A percentile compares a stretch with the other conserved stretches of the same genome.
phyloP scores from a whole-genome alignment of 2,329 filamentous ascomycete genomes.

The Aspergillus versicolor region DNA sequence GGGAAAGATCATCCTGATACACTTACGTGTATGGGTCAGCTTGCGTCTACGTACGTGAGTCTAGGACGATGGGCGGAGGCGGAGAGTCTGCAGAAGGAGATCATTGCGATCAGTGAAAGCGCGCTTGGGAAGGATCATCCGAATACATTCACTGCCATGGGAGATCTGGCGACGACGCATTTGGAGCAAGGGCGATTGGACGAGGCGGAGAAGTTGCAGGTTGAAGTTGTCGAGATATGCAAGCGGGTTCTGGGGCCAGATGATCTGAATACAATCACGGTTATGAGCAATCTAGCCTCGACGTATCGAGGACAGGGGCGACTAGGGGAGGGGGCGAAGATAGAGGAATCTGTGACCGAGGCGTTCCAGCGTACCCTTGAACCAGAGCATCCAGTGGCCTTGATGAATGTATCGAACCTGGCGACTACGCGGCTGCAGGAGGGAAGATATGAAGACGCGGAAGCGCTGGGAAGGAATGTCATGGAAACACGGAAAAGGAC shows the following conservation, averaged over 20 bases:
- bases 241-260: background rate
- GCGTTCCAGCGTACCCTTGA: background rate
- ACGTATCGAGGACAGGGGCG: background rate
- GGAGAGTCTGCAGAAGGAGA: background rate
- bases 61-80: background rate
- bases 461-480: background rate
- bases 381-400: background rate
- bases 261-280: background rate
- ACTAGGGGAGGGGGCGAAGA: background rate
- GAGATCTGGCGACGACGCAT: background rate
- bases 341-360: background rate
- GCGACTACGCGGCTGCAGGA: background rate
- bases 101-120: background rate
- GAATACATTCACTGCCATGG: background rate
- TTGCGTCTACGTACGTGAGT: background rate
- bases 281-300: background rate
- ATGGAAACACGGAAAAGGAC: background rate
- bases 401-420: background rate
- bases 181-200: background rate
- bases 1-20: background rate
- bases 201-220: background rate
- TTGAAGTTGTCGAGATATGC: background rate
- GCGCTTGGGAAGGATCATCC: background rate
- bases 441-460: background rate
- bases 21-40: background rate